Conservation (phyloP, 2,329 filamentous ascomycete species). For the Fusarium sublunatum region DNA sequence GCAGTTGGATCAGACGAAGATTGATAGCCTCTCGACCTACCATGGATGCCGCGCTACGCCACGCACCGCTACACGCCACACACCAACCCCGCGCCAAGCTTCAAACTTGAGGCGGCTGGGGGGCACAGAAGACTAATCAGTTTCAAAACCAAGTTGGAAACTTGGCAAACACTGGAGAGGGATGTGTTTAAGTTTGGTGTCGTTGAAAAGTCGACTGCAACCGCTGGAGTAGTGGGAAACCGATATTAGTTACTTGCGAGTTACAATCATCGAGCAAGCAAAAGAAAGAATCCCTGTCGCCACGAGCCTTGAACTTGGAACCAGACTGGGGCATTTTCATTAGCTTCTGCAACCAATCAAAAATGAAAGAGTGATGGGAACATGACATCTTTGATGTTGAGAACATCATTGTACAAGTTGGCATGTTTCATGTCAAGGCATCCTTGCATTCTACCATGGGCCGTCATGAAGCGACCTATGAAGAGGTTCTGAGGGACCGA, state of each 20-base stretch:
- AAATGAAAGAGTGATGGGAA: slow-evolving; percentile 19
- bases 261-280: neutral
- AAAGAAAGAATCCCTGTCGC: neutral
- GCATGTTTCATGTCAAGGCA: slow-evolving; percentile 14
- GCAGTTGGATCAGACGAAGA: slow-evolving; percentile 37
- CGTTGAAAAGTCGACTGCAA: slow-evolving; percentile 13
- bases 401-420: neutral
- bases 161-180: slow-evolving; percentile 28
- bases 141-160: slow-evolving; percentile 40
- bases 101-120: slow-evolving; percentile 25
- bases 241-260: neutral
- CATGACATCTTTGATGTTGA: slow-evolving; percentile 25
- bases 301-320: slow-evolving; percentile 10
- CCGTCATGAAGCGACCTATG: neutral
- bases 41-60: slow-evolving; percentile 18
- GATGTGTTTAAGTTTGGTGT: slow-evolving; percentile 27
- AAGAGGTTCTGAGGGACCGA: slow-evolving; percentile 1
- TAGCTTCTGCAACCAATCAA: slow-evolving; percentile 17
- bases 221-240: neutral
- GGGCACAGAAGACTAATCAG: slow-evolving; percentile 5
- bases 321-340: slow-evolving; percentile 8
- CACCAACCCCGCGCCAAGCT: slow-evolving; percentile 12
- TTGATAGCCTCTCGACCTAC: slow-evolving; percentile 11
- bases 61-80: slow-evolving; percentile 18
- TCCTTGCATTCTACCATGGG: slow-evolving; percentile 11